phyloP scores from a whole-genome alignment of 345 rosid genomes.

The Arabidopsis arenosa region DNA sequence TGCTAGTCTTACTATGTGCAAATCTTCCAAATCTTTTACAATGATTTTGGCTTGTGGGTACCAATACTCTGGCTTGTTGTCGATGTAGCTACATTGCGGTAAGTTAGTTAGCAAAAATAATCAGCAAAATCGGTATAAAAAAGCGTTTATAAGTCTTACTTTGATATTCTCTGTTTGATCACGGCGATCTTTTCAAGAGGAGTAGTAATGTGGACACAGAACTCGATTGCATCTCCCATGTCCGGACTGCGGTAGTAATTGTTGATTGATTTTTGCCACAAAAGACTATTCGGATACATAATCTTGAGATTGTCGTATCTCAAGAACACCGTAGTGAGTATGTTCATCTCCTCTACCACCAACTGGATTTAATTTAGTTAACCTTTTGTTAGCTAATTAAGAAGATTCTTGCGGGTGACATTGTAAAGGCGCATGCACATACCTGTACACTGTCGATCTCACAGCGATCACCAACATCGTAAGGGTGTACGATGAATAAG shows the following conservation, averaged over 20 bases:
- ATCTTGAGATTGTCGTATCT: conserved; percentile 81
- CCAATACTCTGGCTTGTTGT: conserved; percentile 82
- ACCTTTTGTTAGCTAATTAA: conserved; percentile 1
- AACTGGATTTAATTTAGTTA: conserved; percentile 43
- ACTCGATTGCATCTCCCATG: conserved; percentile 79
- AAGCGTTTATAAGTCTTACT: conserved; percentile 41
- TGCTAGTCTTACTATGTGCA: conserved; percentile 58
- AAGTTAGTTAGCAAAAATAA: neutral
- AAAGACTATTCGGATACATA: conserved; percentile 64
- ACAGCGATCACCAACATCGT: conserved; percentile 94
- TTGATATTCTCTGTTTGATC: conserved; percentile 65
- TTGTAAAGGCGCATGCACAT: neutral
- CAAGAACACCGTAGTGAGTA: conserved; percentile 79
- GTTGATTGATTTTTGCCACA: conserved; percentile 67
- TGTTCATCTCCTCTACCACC: conserved; percentile 95
- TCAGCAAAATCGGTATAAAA: neutral
- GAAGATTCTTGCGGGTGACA: conserved; percentile 1
- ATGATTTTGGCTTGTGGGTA: conserved; percentile 57
- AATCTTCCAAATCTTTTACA: conserved; percentile 57
- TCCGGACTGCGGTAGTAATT: conserved; percentile 93
- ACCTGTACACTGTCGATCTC: conserved; percentile 90
- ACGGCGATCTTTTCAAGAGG: conserved; percentile 64
- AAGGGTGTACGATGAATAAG: conserved; percentile 92
- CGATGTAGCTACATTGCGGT: conserved; percentile 54
- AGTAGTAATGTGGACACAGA: conserved; percentile 73